A percentile compares a stretch with the other conserved stretches of the same genome.
Evolutionary conservation across 805 yeast species (phyloP).

Genomic region (Teunomyces aglyptinius): DNA sequence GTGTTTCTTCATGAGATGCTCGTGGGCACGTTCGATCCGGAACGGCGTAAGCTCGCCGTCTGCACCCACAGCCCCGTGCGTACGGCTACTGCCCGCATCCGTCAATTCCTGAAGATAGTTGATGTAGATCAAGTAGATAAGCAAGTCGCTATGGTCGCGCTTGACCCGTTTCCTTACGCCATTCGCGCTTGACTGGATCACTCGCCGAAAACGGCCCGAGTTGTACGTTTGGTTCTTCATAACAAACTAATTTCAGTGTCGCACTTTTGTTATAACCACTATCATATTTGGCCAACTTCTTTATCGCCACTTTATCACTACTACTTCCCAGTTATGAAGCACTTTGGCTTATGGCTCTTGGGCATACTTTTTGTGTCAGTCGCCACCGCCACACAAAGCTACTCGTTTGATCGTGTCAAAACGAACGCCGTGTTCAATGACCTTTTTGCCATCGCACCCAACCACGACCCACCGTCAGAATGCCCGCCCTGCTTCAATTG

Average conservation of each 20-base stretch:
- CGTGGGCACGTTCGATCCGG: slow-evolving; percentile 36
- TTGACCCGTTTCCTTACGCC: slow-evolving; percentile 14
- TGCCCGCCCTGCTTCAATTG: slow-evolving; percentile 97
- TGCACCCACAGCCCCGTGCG: slow-evolving; percentile 31
- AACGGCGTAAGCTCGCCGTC: slow-evolving; percentile 40
- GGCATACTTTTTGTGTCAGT: too few species aligned
- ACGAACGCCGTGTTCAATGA: slow-evolving; percentile 23
- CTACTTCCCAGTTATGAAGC: too few species aligned
- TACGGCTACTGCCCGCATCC: slow-evolving; percentile 35
- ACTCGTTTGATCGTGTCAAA: slow-evolving; percentile 21
- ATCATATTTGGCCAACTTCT: too few species aligned
- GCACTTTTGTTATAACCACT: too few species aligned
- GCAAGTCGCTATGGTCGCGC: slow-evolving; percentile 41
- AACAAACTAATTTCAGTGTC: neutral
- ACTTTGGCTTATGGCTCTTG: too few species aligned
- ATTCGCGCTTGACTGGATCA: slow-evolving; percentile 19
- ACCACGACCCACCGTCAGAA: slow-evolving; percentile 4
- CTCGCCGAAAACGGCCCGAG: slow-evolving; percentile 16
- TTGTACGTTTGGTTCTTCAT: slow-evolving; percentile 15
- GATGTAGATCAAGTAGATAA: slow-evolving; percentile 48
- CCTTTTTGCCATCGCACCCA: slow-evolving; percentile 6
- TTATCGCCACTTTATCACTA: too few species aligned
- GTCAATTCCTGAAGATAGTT: slow-evolving; percentile 44
- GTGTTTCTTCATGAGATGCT: slow-evolving; percentile 29
- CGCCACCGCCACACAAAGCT: too few species aligned